These are phyloP conservation scores for Ascochyta rabiei DNA, from an alignment of 2,329 filamentous ascomycete species.

Conservation along the genomic window DNA sequence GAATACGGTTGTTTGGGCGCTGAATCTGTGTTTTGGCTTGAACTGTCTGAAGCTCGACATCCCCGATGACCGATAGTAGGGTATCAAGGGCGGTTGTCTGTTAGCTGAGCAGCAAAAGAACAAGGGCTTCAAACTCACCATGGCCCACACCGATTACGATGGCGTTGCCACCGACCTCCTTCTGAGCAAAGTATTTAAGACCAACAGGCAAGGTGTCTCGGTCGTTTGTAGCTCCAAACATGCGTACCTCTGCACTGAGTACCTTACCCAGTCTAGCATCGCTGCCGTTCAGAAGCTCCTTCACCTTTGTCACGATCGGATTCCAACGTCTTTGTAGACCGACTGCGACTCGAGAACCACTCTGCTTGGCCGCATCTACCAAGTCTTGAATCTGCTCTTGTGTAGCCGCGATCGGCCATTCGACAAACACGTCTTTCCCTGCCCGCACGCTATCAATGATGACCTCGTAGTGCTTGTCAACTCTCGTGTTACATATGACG, in stretches of 20 bases:
- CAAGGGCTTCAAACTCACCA: background rate
- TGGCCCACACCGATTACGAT: slow-evolving; percentile 30
- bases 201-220: slow-evolving; percentile 21
- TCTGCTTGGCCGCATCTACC: slow-evolving; percentile 45
- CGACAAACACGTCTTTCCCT: slow-evolving; percentile 62
- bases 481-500: slow-evolving; percentile 61
- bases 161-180: slow-evolving; percentile 23
- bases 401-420: slow-evolving; percentile 55
- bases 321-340: slow-evolving; percentile 55
- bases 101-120: background rate
- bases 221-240: slow-evolving; percentile 15
- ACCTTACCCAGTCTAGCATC: slow-evolving; percentile 47
- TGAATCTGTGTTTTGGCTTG: slow-evolving; percentile 25
- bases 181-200: slow-evolving; percentile 25
- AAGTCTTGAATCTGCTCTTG: slow-evolving; percentile 31
- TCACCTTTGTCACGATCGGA: slow-evolving; percentile 51
- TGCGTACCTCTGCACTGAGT: slow-evolving; percentile 31
- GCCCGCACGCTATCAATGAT: slow-evolving; percentile 57
- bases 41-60: slow-evolving; percentile 15
- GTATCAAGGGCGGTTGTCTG: slow-evolving; percentile 19
- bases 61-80: slow-evolving; percentile 27
- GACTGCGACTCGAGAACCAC: slow-evolving; percentile 52
- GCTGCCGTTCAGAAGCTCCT: slow-evolving; percentile 41
- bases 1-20: slow-evolving; percentile 11
- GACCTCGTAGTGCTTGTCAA: slow-evolving; percentile 59